Conservation (phyloP, 768 basidiomycete species). For the Lentinula sp. region DNA sequence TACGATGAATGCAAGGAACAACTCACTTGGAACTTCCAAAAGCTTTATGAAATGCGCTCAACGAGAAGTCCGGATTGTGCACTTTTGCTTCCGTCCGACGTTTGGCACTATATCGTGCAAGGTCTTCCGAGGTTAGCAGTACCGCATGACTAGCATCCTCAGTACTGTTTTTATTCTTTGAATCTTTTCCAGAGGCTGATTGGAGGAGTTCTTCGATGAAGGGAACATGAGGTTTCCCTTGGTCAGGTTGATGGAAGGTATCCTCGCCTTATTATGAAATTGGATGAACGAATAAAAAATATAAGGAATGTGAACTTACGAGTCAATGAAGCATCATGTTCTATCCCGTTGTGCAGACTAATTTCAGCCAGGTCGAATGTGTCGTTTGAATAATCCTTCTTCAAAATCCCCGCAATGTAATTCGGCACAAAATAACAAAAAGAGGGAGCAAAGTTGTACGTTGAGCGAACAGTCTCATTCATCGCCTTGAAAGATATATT, state of each 20-base stretch:
- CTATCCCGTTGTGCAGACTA: constrained; percentile 70
- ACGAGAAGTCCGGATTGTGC: constrained; percentile 52
- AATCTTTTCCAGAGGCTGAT: constrained; percentile 47
- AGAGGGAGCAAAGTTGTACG: constrained; percentile 65
- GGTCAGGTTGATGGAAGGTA: constrained; percentile 36
- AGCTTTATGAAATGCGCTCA: constrained; percentile 43
- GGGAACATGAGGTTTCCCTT: constrained; percentile 41
- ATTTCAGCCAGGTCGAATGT: constrained; percentile 63
- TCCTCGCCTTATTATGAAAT: constrained; percentile 44
- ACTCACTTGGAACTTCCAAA: constrained; percentile 66
- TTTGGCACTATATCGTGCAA: constrained; percentile 51
- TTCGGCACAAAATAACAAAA: constrained; percentile 67
- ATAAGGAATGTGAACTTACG: constrained; percentile 31
- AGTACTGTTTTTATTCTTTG: neutral
- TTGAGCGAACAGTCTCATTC: constrained; percentile 34
- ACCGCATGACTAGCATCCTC: constrained; percentile 34
- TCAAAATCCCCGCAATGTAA: constrained; percentile 51
- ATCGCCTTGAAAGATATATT: constrained; percentile 60
- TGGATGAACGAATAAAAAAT: neutral
- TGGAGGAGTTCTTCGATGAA: constrained; percentile 53
- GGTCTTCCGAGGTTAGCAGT: constrained; percentile 50
- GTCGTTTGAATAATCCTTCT: constrained; percentile 50
- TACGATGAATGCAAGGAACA: neutral
- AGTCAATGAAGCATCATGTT: constrained; percentile 60
- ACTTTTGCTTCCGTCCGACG: constrained; percentile 53